Conservation (phyloP, 2,329 filamentous ascomycete genomes). For the Ophiostoma himal-ulmi region DNA sequence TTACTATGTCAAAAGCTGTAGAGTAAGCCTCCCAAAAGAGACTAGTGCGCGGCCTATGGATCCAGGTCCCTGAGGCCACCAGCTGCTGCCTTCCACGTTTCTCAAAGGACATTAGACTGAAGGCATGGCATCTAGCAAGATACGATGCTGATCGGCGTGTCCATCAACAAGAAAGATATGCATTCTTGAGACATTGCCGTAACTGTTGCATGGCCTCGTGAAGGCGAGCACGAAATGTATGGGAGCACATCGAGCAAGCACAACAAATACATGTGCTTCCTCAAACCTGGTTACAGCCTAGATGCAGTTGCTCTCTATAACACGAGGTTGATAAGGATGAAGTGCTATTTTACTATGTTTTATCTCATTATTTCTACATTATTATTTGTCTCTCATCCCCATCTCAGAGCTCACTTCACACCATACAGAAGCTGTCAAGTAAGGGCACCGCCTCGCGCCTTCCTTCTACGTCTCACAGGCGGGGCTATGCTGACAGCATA, state of each 20-base stretch:
- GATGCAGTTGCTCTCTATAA: neutral
- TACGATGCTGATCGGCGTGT: neutral
- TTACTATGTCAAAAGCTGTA: neutral
- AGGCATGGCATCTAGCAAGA: neutral
- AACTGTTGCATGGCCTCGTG: neutral
- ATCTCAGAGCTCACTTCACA: neutral
- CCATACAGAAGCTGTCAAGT: neutral
- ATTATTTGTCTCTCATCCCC: neutral
- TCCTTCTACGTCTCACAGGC: neutral
- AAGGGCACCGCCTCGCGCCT: conserved; percentile 4
- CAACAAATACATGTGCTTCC: neutral
- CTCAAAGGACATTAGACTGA: neutral
- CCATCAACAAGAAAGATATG: neutral
- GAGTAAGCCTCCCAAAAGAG: neutral
- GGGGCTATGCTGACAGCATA: conserved; percentile 9
- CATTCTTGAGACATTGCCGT: neutral
- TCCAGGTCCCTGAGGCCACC: neutral
- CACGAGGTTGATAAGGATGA: neutral
- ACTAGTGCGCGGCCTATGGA: neutral
- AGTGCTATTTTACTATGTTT: neutral
- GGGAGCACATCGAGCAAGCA: neutral
- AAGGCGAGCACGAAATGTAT: neutral
- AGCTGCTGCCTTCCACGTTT: neutral
- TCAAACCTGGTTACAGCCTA: neutral
- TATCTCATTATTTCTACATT: neutral